Base-by-base conservation (phyloP, 352 stramenopile species). In the Phytophthora pistaciae region DNA sequence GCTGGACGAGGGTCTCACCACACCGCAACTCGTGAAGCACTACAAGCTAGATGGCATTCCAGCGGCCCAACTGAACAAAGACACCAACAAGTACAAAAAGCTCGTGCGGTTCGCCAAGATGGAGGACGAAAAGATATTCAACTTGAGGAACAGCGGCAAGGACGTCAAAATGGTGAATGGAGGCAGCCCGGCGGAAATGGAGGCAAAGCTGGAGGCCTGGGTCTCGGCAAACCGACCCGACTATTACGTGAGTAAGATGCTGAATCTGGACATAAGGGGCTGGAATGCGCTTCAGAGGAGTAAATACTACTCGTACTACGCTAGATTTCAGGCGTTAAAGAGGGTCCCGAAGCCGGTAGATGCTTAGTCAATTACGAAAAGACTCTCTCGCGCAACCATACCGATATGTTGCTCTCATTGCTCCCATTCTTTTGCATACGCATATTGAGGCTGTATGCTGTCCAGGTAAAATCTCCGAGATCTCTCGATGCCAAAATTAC, bases 51-150 rank as follows among this genome's bases (percentile, higher is more conserved):
- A 64, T 5, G 44, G 54, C 31, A 42, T 70, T 11, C 44, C 31
- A 33, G 5, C 21, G 58, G 44, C 11, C 29, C 6, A 42, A 25
- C 29, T 58, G 58, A 58, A 64, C 20, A 58, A 64, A 29, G 63
- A 64, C 21, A 70, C 42, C 31, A 33, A 64, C 4, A 31, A n/a
- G 21, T 70, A 56, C 63, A 64, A 64, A 56, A 70, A 21, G 21
- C 64, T 58, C 44, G 23, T 66, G 36, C 64, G 56, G 10, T 70
- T 66, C 40, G 64, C 56, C 14, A 60, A 42, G 18, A 70, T 66
- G 64, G 33, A 70, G 23, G 64, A 65, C 33, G 20, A 70, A 8
- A 9, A 64, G 1, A 59, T 70, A 8, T 64, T 59, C 7, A 55
- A 65, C n/a, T 21, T 56, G n/a, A 57, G 40, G 46, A 59, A 46